Evolutionary conservation across 805 yeast species (phyloP).

Genomic region (Hagleromyces aurorensis): DNA sequence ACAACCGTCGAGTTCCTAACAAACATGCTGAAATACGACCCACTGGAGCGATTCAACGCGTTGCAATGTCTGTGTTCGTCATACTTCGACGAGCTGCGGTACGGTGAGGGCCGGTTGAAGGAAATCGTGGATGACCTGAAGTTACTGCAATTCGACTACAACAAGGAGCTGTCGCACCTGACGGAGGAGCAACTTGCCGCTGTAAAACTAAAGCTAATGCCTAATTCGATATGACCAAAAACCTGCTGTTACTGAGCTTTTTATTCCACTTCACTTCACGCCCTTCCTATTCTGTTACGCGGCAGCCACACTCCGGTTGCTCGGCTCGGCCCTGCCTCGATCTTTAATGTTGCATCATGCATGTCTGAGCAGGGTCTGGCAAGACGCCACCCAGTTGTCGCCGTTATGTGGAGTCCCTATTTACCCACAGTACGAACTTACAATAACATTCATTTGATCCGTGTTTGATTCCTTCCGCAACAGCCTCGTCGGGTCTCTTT

Average conservation of each 20-base stretch:
- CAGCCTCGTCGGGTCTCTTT: too few relatives aligned
- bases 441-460: too few relatives aligned
- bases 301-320: too few relatives aligned
- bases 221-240: constrained; percentile 8
- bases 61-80: constrained; percentile 27
- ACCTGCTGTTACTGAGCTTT: not conserved
- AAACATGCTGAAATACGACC: constrained; percentile 58
- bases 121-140: constrained; percentile 17
- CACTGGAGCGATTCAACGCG: constrained; percentile 55
- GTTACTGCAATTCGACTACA: constrained; percentile 23
- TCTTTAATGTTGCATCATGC: too few relatives aligned
- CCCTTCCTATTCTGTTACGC: not conserved
- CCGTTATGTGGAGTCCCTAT: too few relatives aligned
- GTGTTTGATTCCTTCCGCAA: too few relatives aligned
- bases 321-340: too few relatives aligned
- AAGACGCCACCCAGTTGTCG: too few relatives aligned
- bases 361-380: too few relatives aligned
- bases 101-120: constrained; percentile 13
- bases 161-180: constrained; percentile 24
- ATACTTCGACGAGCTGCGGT: constrained; percentile 28
- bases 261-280: not conserved
- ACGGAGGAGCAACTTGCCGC: constrained; percentile 22
- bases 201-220: constrained; percentile 18
- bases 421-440: too few relatives aligned
- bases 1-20: constrained; percentile 48